These are phyloP conservation scores for Cicer bijugum DNA, from an alignment of 306 rosid species.

Conservation along the genomic window DNA sequence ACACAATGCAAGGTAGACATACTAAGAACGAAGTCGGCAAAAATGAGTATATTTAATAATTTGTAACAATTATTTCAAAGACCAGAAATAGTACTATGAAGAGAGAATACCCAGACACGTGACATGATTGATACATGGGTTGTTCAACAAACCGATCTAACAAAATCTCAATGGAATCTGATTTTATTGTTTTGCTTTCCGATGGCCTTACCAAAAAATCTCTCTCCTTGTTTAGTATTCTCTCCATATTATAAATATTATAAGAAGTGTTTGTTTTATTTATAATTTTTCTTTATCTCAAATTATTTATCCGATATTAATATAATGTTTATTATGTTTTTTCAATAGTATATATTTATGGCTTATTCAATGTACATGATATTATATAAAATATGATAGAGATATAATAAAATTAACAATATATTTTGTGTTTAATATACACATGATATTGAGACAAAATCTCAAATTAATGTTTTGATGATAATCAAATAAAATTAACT, in stretches of 20 bases:
- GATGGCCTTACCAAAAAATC: neutral
- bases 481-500: too few relatives aligned
- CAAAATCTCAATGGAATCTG: neutral
- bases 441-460: too few relatives aligned
- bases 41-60: neutral
- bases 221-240: conserved; percentile 13
- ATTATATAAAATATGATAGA: too few relatives aligned
- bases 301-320: too few relatives aligned
- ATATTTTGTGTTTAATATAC: too few relatives aligned
- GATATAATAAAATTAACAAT: too few relatives aligned
- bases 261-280: too few relatives aligned
- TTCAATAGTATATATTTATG: too few relatives aligned
- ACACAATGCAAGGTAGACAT: neutral
- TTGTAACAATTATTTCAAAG: neutral
- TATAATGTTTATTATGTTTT: too few relatives aligned
- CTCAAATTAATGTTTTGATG: too few relatives aligned
- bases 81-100: neutral
- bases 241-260: neutral
- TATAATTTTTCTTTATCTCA: too few relatives aligned
- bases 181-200: conserved; percentile 1
- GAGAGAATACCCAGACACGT: conserved; percentile 15
- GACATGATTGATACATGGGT: conserved; percentile 16
- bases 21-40: neutral
- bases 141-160: conserved; percentile 28
- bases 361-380: too few relatives aligned